phyloP scores from a whole-genome alignment of 805 yeast genomes.

The Trichomonascus vanleenenianus region DNA sequence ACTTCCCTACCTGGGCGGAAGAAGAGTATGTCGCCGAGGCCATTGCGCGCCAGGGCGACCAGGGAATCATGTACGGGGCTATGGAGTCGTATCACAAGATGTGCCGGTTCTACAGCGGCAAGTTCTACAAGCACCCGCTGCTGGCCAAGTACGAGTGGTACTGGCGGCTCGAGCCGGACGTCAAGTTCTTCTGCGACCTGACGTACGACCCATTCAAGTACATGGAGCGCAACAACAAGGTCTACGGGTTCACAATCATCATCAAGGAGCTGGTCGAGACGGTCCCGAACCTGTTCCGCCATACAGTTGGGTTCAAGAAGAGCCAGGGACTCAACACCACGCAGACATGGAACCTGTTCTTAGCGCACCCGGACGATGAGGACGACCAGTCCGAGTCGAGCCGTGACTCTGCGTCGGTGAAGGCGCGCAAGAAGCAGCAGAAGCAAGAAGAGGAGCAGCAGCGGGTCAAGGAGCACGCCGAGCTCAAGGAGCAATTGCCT shows the following conservation, averaged over 20 bases:
- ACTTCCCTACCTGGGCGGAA: slow-evolving; percentile 47
- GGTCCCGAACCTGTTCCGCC: slow-evolving; percentile 71
- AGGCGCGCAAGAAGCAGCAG: slow-evolving; percentile 14
- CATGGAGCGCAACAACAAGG: slow-evolving; percentile 62
- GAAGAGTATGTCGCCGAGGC: slow-evolving; percentile 43
- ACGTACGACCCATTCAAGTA: slow-evolving; percentile 86
- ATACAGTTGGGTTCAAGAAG: slow-evolving; percentile 56
- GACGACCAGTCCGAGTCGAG: slow-evolving; percentile 6
- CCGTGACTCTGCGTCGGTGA: slow-evolving; percentile 14
- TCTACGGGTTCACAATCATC: slow-evolving; percentile 78
- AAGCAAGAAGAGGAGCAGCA: slow-evolving; percentile 24
- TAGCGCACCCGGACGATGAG: slow-evolving; percentile 23
- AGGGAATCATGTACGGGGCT: slow-evolving; percentile 77
- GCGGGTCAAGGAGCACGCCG: slow-evolving; percentile 3
- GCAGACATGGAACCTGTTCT: slow-evolving; percentile 65
- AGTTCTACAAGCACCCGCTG: slow-evolving; percentile 71
- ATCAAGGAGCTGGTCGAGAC: slow-evolving; percentile 75
- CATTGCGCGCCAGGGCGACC: slow-evolving; percentile 70
- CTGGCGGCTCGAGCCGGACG: slow-evolving; percentile 95
- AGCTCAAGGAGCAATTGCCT: slow-evolving; percentile 10
- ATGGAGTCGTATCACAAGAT: slow-evolving; percentile 80
- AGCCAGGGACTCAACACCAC: slow-evolving; percentile 42
- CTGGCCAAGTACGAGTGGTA: slow-evolving; percentile 76
- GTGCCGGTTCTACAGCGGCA: slow-evolving; percentile 90
- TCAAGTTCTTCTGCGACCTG: slow-evolving; percentile 81